Percentiles rank a stretch among this genome's conserved stretches.
Evolutionary conservation across 2,329 filamentous ascomycete species (phyloP).

Genomic region (Botrytis squamosa): DNA sequence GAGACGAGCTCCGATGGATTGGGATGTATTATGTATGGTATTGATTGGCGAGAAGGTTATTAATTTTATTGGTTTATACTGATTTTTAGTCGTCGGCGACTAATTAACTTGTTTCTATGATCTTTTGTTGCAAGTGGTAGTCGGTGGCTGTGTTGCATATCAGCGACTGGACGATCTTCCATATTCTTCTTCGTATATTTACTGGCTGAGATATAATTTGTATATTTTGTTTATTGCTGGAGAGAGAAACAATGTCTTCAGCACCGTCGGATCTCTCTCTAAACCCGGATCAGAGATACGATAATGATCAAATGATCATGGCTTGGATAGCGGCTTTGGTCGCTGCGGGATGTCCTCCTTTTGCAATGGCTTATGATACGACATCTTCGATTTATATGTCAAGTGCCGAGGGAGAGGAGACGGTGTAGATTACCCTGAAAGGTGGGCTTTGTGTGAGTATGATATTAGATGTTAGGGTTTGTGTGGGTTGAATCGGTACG

Average conservation of each 20-base stretch:
- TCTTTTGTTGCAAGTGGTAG: background rate
- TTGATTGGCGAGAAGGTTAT: background rate
- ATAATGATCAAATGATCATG: slow-evolving; percentile 13
- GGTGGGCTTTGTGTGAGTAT: background rate
- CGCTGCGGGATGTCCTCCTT: slow-evolving; percentile 6
- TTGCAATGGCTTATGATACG: background rate
- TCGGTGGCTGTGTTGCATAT: background rate
- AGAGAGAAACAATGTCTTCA: slow-evolving; percentile 5
- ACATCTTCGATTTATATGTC: background rate
- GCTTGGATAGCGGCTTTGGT: slow-evolving; percentile 16
- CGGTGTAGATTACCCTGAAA: background rate
- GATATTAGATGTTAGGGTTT: background rate
- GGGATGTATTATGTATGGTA: background rate
- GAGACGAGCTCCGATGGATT: background rate
- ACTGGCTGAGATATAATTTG: background rate
- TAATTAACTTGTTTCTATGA: background rate
- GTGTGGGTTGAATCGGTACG: background rate
- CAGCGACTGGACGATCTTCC: background rate
- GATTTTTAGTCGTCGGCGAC: background rate
- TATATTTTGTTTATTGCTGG: background rate
- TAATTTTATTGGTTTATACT: background rate
- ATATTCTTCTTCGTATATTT: background rate
- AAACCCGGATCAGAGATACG: slow-evolving; percentile 2
- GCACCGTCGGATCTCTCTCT: slow-evolving; percentile 15
- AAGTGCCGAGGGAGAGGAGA: background rate